Base-by-base conservation (phyloP, 176 grass and related monocot species). In the Cymbopogon citratus region DNA sequence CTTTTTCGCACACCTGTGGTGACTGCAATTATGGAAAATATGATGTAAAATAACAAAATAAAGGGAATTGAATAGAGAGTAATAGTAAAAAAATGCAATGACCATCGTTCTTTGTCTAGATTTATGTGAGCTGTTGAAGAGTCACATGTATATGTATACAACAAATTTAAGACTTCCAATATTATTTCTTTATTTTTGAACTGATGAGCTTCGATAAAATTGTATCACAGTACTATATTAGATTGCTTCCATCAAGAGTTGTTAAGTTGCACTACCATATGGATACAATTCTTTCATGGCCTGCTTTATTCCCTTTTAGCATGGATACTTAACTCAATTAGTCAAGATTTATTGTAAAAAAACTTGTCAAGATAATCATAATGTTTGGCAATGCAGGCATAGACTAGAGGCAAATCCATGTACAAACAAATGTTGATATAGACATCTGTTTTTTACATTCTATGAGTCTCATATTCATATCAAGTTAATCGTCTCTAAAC, bases 1-100 rank as follows among this genome's bases (percentile, higher is more conserved):
- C 63, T 80, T 84, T 38, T 86, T 41, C 89, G 80, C 21, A 33
- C n/a, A 83, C 74, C 76, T 85, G 92, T 77, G 43, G 92, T 9
- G 29, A 40, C 83, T 94, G 78, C 44, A 88, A 61, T 48, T 67
- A 66, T 10, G 82, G 15, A 77, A 65, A 65, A 71, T 52, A 71
- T n/a, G 26, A 14, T 24, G 9, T 61, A 12, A 12, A 80, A 75
- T 63, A 73, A 27, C 51, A 66, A 46, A 65, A 78, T 75, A 24
- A 28, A 84, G 31, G 31, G 34, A 49, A 62, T 74, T 69, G 15
- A 71, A 78, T 54, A 87, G 25, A 19, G n/a, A 52, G 19, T 75
- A 68, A 40, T 41, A 69, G 12, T 74, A 25, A 39, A 65, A 65
- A 5, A 65, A 70, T 64, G 25, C 11, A 18, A 25, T 71, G 33